Evolutionary conservation across 768 basidiomycete genomes (phyloP), one percentile per base, ranked within the genome.

Genomic region (Collybia sp.): DNA sequence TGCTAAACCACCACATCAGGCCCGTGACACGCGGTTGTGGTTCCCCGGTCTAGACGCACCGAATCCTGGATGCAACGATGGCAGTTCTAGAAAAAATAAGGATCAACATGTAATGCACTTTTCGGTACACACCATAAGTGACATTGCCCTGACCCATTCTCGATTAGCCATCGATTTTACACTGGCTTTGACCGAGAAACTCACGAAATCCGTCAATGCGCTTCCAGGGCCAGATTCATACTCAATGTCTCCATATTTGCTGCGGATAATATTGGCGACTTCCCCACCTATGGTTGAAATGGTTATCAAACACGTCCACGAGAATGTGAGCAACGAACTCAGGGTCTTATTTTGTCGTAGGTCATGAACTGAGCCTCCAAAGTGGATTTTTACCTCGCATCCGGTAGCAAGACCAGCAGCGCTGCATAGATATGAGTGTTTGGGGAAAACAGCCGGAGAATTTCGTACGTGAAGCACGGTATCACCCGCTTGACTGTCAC

Each of bases 131-230:
- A 88, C 88, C 78, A 52, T 91, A 87, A 4, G 81, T 83, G 18
- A 91, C 69, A 57, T 89, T 88, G 18, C 85, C 85, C 85, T 87
- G 42, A 4, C 38, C 11, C 33, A 41, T 40, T 6, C 33, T 42
- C 20, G 35, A 43, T 32, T n/a, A 16, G 30, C 13, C 33, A 10
- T 46, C n/a, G 15, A 6, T 25, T 25, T 30, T 42, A 33, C n/a
- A 10, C 1, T 11, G 35, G 31, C 25, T 8, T 17, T 42, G 33
- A 32, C 20, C 33, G 31, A 40, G 6, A 17, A 5, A 67, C 85
- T 68, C 54, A 89, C 89, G 52, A 92, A 91, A 59, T 91, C 89
- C 2, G 89, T 91, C 4, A 87, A 91, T 11, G 86, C 88, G 38
- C 73, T 73, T 5, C 68, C 64, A 53, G 85, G 85, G 37, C 87